Conservation (phyloP, 805 yeast species). For the Saccharomyces mikatae region DNA sequence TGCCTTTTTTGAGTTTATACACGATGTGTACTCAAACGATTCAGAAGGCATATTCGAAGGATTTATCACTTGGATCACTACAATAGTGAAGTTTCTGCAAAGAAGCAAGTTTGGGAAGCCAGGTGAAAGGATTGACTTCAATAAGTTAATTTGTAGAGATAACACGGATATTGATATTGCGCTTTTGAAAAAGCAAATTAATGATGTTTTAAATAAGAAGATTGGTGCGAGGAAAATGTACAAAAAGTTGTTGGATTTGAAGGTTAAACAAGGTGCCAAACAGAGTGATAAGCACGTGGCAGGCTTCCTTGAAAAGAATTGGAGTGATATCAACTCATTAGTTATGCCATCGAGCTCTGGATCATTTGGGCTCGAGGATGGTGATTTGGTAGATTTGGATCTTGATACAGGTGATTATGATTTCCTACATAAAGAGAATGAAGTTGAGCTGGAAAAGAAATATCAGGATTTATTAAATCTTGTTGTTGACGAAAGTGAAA, state of each 20-base stretch:
- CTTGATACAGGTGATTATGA: slow-evolving; percentile 27
- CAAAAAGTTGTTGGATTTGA: slow-evolving; percentile 21
- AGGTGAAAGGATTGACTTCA: slow-evolving; percentile 40
- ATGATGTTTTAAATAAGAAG: slow-evolving; percentile 32
- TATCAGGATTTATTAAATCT: slow-evolving; percentile 23
- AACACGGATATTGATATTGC: slow-evolving; percentile 18
- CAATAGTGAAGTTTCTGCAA: slow-evolving; percentile 54
- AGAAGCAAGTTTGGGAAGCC: slow-evolving; percentile 43
- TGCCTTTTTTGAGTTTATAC: slow-evolving; percentile 65
- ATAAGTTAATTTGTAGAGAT: slow-evolving; percentile 25
- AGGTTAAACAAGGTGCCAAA: slow-evolving; percentile 16
- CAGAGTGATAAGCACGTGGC: slow-evolving; percentile 7
- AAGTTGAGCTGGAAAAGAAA: slow-evolving; percentile 23
- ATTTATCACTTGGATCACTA: slow-evolving; percentile 65
- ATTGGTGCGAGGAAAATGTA: slow-evolving; percentile 30
- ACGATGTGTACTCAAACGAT: slow-evolving; percentile 76
- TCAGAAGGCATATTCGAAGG: slow-evolving; percentile 61
- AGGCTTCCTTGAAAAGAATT: slow-evolving; percentile 30
- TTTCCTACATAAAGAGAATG: slow-evolving; percentile 12
- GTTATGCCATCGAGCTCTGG: slow-evolving; percentile 35
- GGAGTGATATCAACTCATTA: slow-evolving; percentile 38
- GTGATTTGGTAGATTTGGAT: slow-evolving; percentile 40
- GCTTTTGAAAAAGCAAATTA: slow-evolving; percentile 33
- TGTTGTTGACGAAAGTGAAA: slow-evolving; percentile 17
- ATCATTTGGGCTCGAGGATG: slow-evolving; percentile 43